A percentile compares a stretch with the other conserved stretches of the same genome.
Conservation (phyloP, 2,329 filamentous ascomycete genomes). For the Trichophaea hybrida region DNA sequence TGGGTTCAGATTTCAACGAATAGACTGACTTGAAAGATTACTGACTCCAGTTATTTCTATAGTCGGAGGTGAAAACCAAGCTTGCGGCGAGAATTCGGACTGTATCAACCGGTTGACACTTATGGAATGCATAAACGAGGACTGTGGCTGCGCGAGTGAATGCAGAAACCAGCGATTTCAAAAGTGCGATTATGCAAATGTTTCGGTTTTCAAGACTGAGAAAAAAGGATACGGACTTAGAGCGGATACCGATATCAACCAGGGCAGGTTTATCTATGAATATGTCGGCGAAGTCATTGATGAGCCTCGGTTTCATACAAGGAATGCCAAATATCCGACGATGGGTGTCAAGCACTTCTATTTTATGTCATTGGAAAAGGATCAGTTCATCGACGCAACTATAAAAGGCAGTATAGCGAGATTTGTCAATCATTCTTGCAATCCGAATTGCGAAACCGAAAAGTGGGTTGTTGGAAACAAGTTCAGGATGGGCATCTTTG, state of each 20-base stretch:
- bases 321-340: conserved; percentile 85
- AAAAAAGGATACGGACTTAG: conserved; percentile 94
- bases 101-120: conserved; percentile 98
- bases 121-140: conserved; percentile 75
- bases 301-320: conserved; percentile 71
- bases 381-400: conserved; percentile 93
- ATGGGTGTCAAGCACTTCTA: conserved; percentile 99
- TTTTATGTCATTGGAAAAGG: conserved; percentile 96
- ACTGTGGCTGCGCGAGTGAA: conserved; percentile 71
- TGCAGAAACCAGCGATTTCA: conserved; percentile 96
- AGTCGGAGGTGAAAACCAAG: conserved; percentile 56
- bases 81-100: conserved; percentile 90
- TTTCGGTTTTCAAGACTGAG: conserved; percentile 92
- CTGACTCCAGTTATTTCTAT: conserved; percentile 8
- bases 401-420: conserved; percentile 90
- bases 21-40: neutral
- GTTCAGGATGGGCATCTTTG: conserved; percentile 97
- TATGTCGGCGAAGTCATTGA: conserved; percentile 98
- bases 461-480: conserved; percentile 98
- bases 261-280: conserved; percentile 90
- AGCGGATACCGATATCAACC: conserved; percentile 58
- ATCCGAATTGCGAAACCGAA: conserved; percentile 96
- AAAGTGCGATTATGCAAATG: conserved; percentile 72
- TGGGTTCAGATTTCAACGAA: conserved; percentile 5
- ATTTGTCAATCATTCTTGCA: conserved; percentile 98